Conservation (phyloP, 192 early-diverging fungal species). For the Gryganskiella cystojenkinii region DNA sequence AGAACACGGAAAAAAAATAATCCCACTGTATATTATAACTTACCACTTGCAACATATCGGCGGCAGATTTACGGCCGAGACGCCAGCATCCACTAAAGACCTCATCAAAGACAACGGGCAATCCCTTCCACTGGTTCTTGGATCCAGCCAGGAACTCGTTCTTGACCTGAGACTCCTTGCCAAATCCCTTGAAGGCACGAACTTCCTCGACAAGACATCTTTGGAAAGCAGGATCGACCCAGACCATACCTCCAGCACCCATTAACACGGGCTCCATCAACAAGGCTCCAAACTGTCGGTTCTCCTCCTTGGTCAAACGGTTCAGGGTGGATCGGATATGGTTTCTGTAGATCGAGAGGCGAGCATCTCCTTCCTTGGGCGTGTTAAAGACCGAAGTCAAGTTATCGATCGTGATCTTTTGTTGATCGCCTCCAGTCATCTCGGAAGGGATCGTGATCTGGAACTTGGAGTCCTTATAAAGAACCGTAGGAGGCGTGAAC, state of each 20-base stretch:
- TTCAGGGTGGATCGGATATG: conserved; percentile 55
- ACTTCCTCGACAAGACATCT: conserved; percentile 67
- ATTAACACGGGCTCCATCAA: conserved; percentile 83
- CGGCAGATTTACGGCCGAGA: conserved; percentile 66
- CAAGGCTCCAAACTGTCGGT: conserved; percentile 64
- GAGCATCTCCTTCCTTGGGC: conserved; percentile 25
- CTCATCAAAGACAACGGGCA: conserved; percentile 86
- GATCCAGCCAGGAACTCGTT: background rate
- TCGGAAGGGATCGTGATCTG: conserved; percentile 52
- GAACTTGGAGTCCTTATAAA: conserved; percentile 58
- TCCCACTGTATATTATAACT: conserved; percentile 5
- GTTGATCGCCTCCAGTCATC: conserved; percentile 23
- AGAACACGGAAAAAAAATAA: background rate
- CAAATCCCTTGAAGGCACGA: conserved; percentile 44
- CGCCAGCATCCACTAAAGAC: conserved; percentile 82
- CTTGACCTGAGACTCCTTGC: conserved; percentile 24
- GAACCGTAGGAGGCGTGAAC: conserved; percentile 73
- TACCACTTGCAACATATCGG: conserved; percentile 70
- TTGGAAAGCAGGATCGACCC: conserved; percentile 84
- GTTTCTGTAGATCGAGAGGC: conserved; percentile 52
- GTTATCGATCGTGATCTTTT: conserved; percentile 30
- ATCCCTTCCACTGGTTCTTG: conserved; percentile 56
- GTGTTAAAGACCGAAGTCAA: conserved; percentile 24
- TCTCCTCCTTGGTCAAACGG: conserved; percentile 49
- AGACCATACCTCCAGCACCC: conserved; percentile 89